A percentile compares a stretch with the other conserved stretches of the same genome.
Conservation (phyloP, 129 eudicot species). For the Pulicaria dysenterica region DNA sequence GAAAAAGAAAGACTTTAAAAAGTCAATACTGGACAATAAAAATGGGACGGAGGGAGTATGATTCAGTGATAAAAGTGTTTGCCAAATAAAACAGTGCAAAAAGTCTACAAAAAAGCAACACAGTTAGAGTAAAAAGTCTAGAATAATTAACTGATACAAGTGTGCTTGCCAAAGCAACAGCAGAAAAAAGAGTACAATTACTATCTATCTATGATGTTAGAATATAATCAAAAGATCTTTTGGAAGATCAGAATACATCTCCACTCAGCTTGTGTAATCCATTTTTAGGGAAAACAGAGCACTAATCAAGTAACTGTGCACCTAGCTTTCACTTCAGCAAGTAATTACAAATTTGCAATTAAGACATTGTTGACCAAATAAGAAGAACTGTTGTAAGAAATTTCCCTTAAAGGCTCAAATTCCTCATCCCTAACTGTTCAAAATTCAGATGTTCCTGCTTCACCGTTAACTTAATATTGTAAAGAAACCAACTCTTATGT, state of each 20-base stretch:
- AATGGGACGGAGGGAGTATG: too few species aligned
- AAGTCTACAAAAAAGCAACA: background rate
- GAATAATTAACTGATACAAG: too few species aligned
- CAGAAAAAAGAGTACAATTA: too few species aligned
- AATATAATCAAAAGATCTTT: too few species aligned
- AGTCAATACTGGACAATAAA: too few species aligned
- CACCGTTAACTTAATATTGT: background rate
- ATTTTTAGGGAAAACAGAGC: slow-evolving; percentile 7
- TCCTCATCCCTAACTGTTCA: slow-evolving; percentile 17
- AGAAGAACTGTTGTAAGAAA: background rate
- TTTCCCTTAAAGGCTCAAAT: background rate
- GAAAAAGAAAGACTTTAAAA: too few species aligned
- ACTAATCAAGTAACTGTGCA: slow-evolving; percentile 1
- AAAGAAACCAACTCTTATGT: slow-evolving; percentile 11
- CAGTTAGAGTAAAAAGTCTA: too few species aligned
- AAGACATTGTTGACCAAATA: background rate
- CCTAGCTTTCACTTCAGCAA: slow-evolving; percentile 2
- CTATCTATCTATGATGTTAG: too few species aligned
- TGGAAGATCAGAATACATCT: background rate
- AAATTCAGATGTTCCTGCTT: slow-evolving; percentile 9
- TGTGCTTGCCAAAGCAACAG: too few species aligned
- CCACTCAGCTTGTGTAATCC: background rate
- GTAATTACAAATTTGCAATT: slow-evolving; percentile 6
- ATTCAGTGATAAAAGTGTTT: background rate
- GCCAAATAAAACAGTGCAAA: background rate